Evolutionary conservation across 371 early-diverging fungal species (phyloP), one percentile per base, ranked within the genome.

Genomic region (Mortierella sp.): DNA sequence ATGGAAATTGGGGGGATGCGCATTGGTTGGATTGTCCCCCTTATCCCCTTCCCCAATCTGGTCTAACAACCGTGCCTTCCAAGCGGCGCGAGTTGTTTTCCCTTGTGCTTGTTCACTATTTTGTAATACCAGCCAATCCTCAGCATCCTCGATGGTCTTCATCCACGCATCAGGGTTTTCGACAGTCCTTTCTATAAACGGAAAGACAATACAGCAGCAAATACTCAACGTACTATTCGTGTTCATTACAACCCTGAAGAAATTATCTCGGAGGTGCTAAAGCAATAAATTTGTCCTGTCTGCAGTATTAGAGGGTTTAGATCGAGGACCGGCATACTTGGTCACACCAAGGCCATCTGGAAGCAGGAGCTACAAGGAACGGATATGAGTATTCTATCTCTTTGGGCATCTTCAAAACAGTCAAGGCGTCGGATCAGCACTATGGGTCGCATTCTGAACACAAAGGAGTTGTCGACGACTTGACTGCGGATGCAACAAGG

Each of bases 261-360:
- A n/a, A 50, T 50, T 50, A 50, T 14, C 50, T 50, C 50, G 50
- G 14, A 50, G 50, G 50, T 50, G 50, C 50, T 50, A 21, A 21
- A 50, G 50, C 50, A 50, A 50, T 50, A 7, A 4, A 50, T 14
- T 50, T 50, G 50, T 50, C 50, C 50, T 14, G 50, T 50, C 50
- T 50, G 50, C 50, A 50, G 14, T 50, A 50, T 50, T 21, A 14
- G 50, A 21, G 50, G 50, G 50, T n/a, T 6, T 50, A 4, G 14
- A 50, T 50, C 50, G 50, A 50, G 50, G 50, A 50, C 50, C 21
- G 50, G 50, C 21, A 50, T 50, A 50, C 50, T 50, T 16, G 50
- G 50, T 50, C 50, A 50, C 50, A 50, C 50, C 14, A 50, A 50
- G 50, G n/a, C 50, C 50, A 50, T 21, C 50, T 50, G n/a, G 50